phyloP scores from a whole-genome alignment of 768 basidiomycete genomes.

The Kwoniella sp. region DNA sequence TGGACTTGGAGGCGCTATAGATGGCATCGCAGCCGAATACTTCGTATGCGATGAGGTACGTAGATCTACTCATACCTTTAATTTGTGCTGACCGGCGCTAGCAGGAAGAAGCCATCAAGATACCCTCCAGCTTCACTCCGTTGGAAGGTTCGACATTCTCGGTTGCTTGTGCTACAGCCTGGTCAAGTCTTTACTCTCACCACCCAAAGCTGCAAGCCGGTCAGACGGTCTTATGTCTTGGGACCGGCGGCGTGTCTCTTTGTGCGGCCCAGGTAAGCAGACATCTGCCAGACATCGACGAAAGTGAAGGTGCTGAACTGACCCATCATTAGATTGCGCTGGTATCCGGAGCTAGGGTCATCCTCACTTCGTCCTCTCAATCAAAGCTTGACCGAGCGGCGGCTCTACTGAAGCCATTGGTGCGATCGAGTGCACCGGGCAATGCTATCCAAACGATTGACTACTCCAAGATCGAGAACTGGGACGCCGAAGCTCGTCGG shows the following conservation, averaged over 20 bases:
- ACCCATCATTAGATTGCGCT: slow-evolving; percentile 63
- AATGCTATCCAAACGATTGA: slow-evolving; percentile 60
- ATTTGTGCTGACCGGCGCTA: neutral
- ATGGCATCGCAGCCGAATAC: slow-evolving; percentile 49
- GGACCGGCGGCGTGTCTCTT: slow-evolving; percentile 55
- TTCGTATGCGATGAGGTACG: slow-evolving; percentile 42
- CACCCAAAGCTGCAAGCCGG: slow-evolving; percentile 61
- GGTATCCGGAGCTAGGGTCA: slow-evolving; percentile 66
- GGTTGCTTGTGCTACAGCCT: slow-evolving; percentile 68
- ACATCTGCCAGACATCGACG: neutral
- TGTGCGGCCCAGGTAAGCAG: slow-evolving; percentile 58
- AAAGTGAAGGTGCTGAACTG: neutral
- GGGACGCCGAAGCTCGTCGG: slow-evolving; percentile 63
- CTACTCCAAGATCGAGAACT: slow-evolving; percentile 64
- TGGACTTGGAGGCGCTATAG: slow-evolving; percentile 47
- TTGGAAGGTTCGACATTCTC: slow-evolving; percentile 70
- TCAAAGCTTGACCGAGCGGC: slow-evolving; percentile 61
- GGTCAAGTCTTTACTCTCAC: slow-evolving; percentile 61
- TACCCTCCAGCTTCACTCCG: slow-evolving; percentile 65
- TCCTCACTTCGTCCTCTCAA: slow-evolving; percentile 70
- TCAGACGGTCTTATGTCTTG: slow-evolving; percentile 60
- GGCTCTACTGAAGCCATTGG: slow-evolving; percentile 62
- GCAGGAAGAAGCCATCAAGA: slow-evolving; percentile 58
- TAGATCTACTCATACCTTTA: neutral
- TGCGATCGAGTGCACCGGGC: slow-evolving; percentile 36